phyloP scores from a whole-genome alignment of 208 protist species.

The Crithidia expoeki region DNA sequence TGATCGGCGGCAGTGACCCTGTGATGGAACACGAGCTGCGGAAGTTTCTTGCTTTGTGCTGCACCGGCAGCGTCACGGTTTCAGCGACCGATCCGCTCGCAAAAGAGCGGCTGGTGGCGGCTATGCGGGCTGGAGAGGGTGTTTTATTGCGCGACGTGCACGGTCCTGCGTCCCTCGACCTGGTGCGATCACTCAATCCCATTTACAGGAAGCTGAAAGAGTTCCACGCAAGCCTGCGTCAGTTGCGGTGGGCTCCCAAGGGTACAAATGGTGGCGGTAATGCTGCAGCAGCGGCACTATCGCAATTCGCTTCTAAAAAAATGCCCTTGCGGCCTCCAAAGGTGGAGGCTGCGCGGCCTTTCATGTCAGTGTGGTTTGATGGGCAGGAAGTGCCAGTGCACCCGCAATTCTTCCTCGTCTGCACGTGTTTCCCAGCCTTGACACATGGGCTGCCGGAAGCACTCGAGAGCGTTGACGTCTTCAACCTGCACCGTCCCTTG shows the following conservation, averaged over 20 bases:
- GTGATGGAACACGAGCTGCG: slow-evolving; percentile 50
- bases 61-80: slow-evolving; percentile 53
- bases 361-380: slow-evolving; percentile 31
- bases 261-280: too few relatives aligned
- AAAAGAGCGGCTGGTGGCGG: slow-evolving; percentile 47
- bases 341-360: slow-evolving; percentile 6
- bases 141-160: slow-evolving; percentile 77
- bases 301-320: not conserved
- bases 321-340: not conserved
- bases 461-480: slow-evolving; percentile 33
- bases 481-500: slow-evolving; percentile 32
- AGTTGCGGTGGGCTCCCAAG: not conserved
- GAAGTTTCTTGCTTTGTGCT: slow-evolving; percentile 50
- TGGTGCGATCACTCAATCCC: slow-evolving; percentile 33
- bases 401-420: slow-evolving; percentile 64
- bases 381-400: slow-evolving; percentile 55
- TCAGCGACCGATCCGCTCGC: slow-evolving; percentile 50
- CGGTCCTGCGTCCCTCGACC: slow-evolving; percentile 22
- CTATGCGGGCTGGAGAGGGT: slow-evolving; percentile 58
- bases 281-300: not conserved
- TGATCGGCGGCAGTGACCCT: slow-evolving; percentile 61
- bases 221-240: slow-evolving; percentile 5
- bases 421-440: slow-evolving; percentile 42
- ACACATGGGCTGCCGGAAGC: slow-evolving; percentile 13
- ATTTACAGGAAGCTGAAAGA: slow-evolving; percentile 32